Evolutionary conservation across 2,329 filamentous ascomycete species (phyloP), one percentile per base, ranked within the genome.

Genomic region (Helicocarpus griseus): DNA sequence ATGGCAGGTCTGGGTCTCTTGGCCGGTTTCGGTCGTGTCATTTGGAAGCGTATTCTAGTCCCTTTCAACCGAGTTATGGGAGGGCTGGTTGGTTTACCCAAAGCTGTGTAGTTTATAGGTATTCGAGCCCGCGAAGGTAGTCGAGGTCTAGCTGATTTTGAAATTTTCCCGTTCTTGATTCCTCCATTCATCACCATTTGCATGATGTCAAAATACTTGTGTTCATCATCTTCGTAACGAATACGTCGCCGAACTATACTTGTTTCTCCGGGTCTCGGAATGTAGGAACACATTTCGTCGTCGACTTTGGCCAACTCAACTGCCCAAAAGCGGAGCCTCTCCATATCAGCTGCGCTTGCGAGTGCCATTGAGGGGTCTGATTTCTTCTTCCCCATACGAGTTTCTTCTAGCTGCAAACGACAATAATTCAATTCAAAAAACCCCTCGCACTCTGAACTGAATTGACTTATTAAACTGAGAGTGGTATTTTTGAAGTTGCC

Each of bases 401-500:
- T 36, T 91, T 93, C 51, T 89, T 49, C 45, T 13, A 21, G 19
- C 22, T 47, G 26, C 13, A 52, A 33, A 6, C 50, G 29, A 40
- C 40, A n/a, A 26, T 22, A 52, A 35, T 31, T 31, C 8, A 44
- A 13, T 24, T 50, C 48, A 45, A 28, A 26, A 24, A 41, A 50
- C 22, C 19, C 36, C 19, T 50, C 48, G 35, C 26, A 43, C 14
- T 35, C 24, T 26, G 26, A 36, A 11, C n/a, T 45, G 22, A 50
- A 50, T 22, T 50, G 21, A 28, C 26, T 24, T 14, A 41, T 24
- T 24, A 21, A 41, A n/a, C 7, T 5, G 17, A 41, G 14, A 26
- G 22, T n/a, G n/a, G n/a, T n/a, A n/a, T n/a, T n/a, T n/a, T n/a
- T n/a, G n/a, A n/a, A n/a, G n/a, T n/a, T n/a, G n/a, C n/a, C n/a